phyloP scores from a whole-genome alignment of 2,329 filamentous ascomycete genomes.

The Dendryphion nanum region DNA sequence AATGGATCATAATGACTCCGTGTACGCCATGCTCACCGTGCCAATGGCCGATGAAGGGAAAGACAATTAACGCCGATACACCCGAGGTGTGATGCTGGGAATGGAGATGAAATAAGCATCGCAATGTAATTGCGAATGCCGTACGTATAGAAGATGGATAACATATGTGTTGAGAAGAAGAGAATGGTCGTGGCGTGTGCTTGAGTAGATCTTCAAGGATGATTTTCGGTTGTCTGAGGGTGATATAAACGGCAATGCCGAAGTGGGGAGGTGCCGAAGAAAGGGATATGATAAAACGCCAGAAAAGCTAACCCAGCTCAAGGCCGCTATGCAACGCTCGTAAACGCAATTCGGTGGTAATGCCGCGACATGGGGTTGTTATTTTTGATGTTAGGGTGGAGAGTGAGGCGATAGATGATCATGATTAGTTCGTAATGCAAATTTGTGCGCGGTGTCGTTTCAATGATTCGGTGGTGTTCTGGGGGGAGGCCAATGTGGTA shows the following conservation, averaged over 20 bases:
- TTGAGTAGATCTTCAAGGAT: no score
- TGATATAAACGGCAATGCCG: no score
- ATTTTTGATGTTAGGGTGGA: constrained; percentile 11
- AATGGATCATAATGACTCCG: no score
- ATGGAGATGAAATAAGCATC: background rate
- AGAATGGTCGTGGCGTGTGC: no score
- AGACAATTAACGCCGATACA: background rate
- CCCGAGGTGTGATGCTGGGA: background rate
- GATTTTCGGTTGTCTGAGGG: no score
- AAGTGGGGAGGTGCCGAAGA: no score
- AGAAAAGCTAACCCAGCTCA: constrained; percentile 17
- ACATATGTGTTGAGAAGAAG: background rate
- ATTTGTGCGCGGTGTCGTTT: constrained; percentile 26
- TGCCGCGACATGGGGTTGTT: constrained; percentile 13
- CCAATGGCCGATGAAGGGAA: no score
- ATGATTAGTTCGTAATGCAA: constrained; percentile 32
- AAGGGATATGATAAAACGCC: constrained; percentile 27
- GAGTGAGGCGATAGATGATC: constrained; percentile 29
- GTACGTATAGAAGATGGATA: background rate
- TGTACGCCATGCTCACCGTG: no score
- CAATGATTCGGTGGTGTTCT: constrained; percentile 27
- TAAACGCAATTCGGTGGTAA: constrained; percentile 24
- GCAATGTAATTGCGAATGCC: background rate
- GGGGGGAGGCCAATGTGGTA: constrained; percentile 27
- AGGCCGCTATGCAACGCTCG: constrained; percentile 39